Evolutionary conservation across 768 basidiomycete genomes (phyloP).

Genomic region (Podaxis mareebaensis): DNA sequence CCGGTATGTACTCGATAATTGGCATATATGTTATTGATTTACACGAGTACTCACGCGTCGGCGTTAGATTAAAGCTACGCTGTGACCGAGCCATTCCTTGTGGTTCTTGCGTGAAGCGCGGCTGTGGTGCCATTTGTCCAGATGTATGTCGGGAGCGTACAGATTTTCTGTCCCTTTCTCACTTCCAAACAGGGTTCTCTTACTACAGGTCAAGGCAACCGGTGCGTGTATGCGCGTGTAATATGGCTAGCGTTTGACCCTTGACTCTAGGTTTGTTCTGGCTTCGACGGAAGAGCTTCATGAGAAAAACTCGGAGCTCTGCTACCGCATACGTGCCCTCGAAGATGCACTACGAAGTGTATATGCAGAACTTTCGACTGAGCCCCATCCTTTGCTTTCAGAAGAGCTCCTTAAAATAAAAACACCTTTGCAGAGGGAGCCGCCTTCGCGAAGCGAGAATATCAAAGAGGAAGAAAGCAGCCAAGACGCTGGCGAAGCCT

Average conservation of each 20-base stretch:
- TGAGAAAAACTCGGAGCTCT: constrained; percentile 77
- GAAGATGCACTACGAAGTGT: constrained; percentile 67
- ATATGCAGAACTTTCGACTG: constrained; percentile 58
- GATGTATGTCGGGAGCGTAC: constrained; percentile 49
- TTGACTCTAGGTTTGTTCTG: constrained; percentile 59
- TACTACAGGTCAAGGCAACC: constrained; percentile 78
- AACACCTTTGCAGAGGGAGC: constrained; percentile 71
- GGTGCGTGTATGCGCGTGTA: constrained; percentile 39
- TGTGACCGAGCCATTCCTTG: constrained; percentile 81
- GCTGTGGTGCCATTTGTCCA: constrained; percentile 80
- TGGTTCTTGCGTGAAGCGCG: constrained; percentile 77
- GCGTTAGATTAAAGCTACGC: constrained; percentile 58
- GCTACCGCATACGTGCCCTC: constrained; percentile 70
- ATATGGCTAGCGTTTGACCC: not conserved
- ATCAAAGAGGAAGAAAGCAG: constrained; percentile 58
- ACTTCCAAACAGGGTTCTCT: constrained; percentile 47
- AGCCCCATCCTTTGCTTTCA: constrained; percentile 66
- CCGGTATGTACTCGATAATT: constrained; percentile 40
- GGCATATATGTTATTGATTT: not conserved
- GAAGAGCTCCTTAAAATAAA: constrained; percentile 77
- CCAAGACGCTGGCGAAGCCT: constrained; percentile 71
- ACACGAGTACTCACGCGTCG: not conserved
- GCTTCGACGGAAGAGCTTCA: constrained; percentile 80
- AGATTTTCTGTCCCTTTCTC: constrained; percentile 12
- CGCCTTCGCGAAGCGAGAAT: constrained; percentile 39